These are phyloP conservation scores for Ceratocystis ficicola DNA, from an alignment of 2,329 filamentous ascomycete species.

Conservation along the genomic window DNA sequence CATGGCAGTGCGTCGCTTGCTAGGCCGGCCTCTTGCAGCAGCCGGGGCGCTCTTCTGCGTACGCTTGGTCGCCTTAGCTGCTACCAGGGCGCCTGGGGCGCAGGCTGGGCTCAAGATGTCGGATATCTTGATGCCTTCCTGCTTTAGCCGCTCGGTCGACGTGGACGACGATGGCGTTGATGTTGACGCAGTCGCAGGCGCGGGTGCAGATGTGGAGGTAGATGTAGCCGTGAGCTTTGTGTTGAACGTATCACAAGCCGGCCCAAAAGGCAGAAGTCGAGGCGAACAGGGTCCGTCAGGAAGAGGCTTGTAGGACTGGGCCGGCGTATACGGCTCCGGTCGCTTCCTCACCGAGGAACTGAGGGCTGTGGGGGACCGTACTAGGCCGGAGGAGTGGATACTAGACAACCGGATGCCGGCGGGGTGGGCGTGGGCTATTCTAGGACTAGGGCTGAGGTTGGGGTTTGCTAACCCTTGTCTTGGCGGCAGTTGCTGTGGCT, in stretches of 20 bases:
- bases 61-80: background rate
- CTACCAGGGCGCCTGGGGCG: background rate
- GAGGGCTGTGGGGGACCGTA: background rate
- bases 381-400: too few species aligned
- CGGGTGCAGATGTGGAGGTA: too few species aligned
- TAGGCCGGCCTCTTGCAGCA: background rate
- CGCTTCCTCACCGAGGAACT: background rate
- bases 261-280: background rate
- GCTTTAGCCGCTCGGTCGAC: slow-evolving; percentile 9
- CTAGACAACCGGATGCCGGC: too few species aligned
- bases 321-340: slow-evolving; percentile 12
- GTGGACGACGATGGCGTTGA: background rate
- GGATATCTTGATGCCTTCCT: slow-evolving; percentile 24
- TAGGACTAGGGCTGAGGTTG: background rate
- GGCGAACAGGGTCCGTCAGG: background rate
- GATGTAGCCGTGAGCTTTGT: background rate
- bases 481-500: background rate
- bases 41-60: background rate
- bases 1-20: background rate
- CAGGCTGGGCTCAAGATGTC: slow-evolving; percentile 22
- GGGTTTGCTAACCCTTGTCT: background rate
- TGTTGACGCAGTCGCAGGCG: background rate
- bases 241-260: background rate
- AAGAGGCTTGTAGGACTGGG: slow-evolving; percentile 13
- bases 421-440: too few species aligned